phyloP scores from a whole-genome alignment of 176 grass and related monocot species.

The Dendrocalamus sinicus region DNA sequence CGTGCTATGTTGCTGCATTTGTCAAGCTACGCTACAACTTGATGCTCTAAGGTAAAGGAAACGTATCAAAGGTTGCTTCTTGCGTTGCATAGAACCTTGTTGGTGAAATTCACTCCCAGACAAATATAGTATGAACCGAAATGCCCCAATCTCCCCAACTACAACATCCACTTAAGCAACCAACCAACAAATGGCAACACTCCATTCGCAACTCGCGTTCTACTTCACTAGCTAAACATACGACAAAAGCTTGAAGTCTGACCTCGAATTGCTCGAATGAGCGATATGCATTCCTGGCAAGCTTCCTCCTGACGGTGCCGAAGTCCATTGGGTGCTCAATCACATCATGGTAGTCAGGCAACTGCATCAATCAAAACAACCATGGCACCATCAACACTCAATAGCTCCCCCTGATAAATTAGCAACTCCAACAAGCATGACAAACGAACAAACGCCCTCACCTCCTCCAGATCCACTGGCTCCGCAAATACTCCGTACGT shows the following conservation, averaged over 20 bases:
- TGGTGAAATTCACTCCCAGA: constrained; percentile 10
- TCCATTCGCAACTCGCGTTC: not conserved
- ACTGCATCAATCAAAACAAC: constrained; percentile 58
- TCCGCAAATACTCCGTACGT: constrained; percentile 89
- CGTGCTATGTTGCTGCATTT: constrained; percentile 13
- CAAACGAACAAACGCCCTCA: constrained; percentile 34
- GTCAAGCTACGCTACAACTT: not conserved
- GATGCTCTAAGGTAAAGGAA: constrained; percentile 4
- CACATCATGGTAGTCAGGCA: constrained; percentile 96
- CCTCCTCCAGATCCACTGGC: constrained; percentile 92
- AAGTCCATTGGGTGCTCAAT: constrained; percentile 99
- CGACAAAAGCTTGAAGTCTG: constrained; percentile 17
- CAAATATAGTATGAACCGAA: constrained; percentile 48
- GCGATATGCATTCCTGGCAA: constrained; percentile 74
- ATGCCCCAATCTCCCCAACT: not conserved
- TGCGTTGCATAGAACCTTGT: not conserved
- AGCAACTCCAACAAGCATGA: constrained; percentile 35
- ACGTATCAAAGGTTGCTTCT: not conserved
- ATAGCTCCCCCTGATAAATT: not conserved
- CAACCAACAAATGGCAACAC: not conserved
- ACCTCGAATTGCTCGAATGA: constrained; percentile 99
- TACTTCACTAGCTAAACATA: not conserved
- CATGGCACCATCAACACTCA: constrained; percentile 44
- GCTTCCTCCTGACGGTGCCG: constrained; percentile 82
- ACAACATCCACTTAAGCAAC: constrained; percentile 11